phyloP scores from a whole-genome alignment of 768 basidiomycete species.

The Panellus pusillus region DNA sequence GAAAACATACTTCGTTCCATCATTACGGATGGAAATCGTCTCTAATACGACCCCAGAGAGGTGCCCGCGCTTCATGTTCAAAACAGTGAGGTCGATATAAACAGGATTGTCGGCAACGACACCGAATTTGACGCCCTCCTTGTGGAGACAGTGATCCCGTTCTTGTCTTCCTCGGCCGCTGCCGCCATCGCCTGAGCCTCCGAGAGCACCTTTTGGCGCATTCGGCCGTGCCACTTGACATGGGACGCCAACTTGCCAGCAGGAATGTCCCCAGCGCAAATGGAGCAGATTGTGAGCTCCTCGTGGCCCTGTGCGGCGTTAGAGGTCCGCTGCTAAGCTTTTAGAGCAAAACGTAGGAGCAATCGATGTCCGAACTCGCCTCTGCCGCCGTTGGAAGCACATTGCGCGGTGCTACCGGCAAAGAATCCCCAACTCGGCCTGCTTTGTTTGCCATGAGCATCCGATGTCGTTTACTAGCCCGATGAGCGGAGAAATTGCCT shows the following conservation, averaged over 20 bases:
- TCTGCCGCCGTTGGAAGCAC: neutral
- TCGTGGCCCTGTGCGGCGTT: neutral
- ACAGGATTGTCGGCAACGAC: constrained; percentile 36
- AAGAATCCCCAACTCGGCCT: neutral
- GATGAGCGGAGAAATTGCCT: constrained; percentile 23
- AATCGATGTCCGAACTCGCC: neutral
- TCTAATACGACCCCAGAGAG: constrained; percentile 16
- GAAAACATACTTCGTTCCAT: constrained; percentile 10
- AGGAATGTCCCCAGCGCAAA: constrained; percentile 24
- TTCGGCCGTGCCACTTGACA: constrained; percentile 26
- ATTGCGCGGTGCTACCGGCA: neutral
- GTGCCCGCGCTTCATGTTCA: constrained; percentile 18
- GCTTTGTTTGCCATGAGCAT: constrained; percentile 17
- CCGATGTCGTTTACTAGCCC: constrained; percentile 31
- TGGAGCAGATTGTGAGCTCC: neutral
- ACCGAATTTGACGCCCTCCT: constrained; percentile 48
- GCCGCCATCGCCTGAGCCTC: constrained; percentile 35
- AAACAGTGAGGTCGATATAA: constrained; percentile 30
- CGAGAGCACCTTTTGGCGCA: constrained; percentile 28
- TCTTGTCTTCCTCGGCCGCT: constrained; percentile 46
- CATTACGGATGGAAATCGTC: constrained; percentile 12
- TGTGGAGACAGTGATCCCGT: constrained; percentile 42
- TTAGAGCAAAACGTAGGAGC: too few species aligned
- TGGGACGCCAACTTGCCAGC: constrained; percentile 28
- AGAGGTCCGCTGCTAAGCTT: neutral